These are phyloP conservation scores for Colletotrichum abscissum DNA, from an alignment of 2,329 filamentous ascomycete species.

Conservation along the genomic window DNA sequence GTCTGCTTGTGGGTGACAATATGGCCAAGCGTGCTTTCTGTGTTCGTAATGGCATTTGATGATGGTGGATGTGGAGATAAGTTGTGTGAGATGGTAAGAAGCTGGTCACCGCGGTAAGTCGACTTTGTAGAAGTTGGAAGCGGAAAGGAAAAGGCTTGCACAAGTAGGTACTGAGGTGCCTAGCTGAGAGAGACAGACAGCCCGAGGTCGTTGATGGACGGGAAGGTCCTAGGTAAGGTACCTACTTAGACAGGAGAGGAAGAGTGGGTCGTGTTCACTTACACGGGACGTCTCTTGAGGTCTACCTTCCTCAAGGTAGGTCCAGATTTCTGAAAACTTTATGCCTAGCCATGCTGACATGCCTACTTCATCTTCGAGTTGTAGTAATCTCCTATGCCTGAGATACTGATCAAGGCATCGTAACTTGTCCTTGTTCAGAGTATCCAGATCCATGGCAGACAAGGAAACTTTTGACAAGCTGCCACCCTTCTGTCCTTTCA, in stretches of 20 bases:
- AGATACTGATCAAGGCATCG: no score
- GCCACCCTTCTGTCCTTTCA: background rate
- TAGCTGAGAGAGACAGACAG: no score
- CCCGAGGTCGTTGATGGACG: no score
- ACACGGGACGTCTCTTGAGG: background rate
- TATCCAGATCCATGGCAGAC: background rate
- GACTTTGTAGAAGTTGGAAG: background rate
- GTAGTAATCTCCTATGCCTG: no score
- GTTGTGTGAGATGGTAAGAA: background rate
- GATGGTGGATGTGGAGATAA: background rate
- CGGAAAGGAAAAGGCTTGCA: background rate
- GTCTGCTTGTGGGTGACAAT: background rate
- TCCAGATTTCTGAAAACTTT: no score
- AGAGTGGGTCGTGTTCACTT: background rate
- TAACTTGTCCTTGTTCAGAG: background rate
- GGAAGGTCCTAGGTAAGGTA: background rate
- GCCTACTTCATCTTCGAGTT: no score
- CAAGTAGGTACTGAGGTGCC: background rate
- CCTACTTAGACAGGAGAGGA: background rate
- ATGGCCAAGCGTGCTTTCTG: background rate
- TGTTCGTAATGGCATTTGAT: background rate
- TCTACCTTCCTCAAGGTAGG: background rate
- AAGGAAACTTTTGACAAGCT: background rate
- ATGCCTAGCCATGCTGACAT: no score
- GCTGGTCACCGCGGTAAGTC: background rate